Conservation (phyloP, 371 early-diverging fungal species). For the Batkoa obscura region DNA sequence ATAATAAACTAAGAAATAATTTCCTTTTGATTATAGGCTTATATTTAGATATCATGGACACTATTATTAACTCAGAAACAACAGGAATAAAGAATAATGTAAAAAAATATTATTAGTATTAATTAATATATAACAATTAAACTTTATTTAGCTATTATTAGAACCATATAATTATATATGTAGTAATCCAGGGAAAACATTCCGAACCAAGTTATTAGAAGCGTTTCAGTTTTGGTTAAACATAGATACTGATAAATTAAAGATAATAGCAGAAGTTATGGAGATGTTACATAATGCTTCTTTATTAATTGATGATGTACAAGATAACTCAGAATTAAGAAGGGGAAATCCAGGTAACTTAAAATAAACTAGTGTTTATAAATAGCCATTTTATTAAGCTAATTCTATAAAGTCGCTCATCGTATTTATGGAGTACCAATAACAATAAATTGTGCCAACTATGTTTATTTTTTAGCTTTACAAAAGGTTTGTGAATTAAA, state of each 20-base stretch:
- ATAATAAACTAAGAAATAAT: no score
- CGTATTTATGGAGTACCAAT: constrained; percentile 77
- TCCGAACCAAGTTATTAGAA: constrained; percentile 66
- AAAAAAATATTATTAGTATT: no score
- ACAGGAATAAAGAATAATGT: no score
- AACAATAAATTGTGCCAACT: constrained; percentile 90
- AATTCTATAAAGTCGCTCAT: constrained; percentile 76
- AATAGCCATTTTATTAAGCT: no score
- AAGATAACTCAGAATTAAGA: constrained; percentile 75
- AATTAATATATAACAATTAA: no score
- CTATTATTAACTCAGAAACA: no score
- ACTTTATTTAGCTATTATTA: no score
- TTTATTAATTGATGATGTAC: constrained; percentile 90
- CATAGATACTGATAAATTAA: constrained; percentile 42
- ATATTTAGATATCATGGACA: no score
- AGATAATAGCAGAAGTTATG: constrained; percentile 57
- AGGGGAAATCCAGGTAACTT: constrained; percentile 63
- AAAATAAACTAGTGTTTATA: no score
- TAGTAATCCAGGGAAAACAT: constrained; percentile 73
- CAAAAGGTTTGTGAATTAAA: constrained; percentile 48
- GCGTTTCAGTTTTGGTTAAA: constrained; percentile 80
- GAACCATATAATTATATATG: constrained; percentile 71
- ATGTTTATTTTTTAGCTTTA: constrained; percentile 81
- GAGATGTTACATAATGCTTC: constrained; percentile 89
- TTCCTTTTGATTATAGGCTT: no score